Evolutionary conservation across 1,284 basidiomycete genomes (phyloP).

Genomic region (Peniophora sp.): DNA sequence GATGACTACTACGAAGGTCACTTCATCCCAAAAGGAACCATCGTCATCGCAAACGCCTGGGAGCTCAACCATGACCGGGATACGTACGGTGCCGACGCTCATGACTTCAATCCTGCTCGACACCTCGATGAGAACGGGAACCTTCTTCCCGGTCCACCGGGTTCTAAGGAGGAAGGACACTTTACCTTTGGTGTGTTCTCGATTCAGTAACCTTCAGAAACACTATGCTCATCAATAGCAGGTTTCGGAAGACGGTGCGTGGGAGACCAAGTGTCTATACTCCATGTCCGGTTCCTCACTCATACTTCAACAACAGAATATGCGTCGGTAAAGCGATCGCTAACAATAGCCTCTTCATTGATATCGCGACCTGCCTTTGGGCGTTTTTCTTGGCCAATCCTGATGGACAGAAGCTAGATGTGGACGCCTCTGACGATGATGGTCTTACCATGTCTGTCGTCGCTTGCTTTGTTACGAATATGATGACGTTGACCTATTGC

Average conservation of each 20-base stretch:
- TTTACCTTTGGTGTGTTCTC: neutral
- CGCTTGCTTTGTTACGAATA: no score
- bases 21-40: constrained; percentile 13
- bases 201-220: no score
- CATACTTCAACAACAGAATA: no score
- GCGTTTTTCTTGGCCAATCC: neutral
- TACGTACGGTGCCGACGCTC: neutral
- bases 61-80: neutral
- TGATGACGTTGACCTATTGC: no score
- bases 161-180: neutral
- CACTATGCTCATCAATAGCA: no score
- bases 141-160: neutral
- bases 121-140: neutral
- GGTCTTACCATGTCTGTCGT: no score
- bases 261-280: no score
- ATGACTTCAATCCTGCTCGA: neutral
- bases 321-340: neutral
- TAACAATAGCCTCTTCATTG: neutral
- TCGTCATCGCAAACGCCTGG: constrained; percentile 11
- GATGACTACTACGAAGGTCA: constrained; percentile 13
- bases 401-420: no score
- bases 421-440: no score
- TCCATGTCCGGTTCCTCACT: no score
- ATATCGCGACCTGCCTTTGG: neutral
- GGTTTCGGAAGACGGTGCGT: constrained; percentile 20